Percentiles rank a stretch among this genome's conserved stretches.
phyloP scores from a whole-genome alignment of 2,329 filamentous ascomycete species.

The Fusarium euwallaceae region DNA sequence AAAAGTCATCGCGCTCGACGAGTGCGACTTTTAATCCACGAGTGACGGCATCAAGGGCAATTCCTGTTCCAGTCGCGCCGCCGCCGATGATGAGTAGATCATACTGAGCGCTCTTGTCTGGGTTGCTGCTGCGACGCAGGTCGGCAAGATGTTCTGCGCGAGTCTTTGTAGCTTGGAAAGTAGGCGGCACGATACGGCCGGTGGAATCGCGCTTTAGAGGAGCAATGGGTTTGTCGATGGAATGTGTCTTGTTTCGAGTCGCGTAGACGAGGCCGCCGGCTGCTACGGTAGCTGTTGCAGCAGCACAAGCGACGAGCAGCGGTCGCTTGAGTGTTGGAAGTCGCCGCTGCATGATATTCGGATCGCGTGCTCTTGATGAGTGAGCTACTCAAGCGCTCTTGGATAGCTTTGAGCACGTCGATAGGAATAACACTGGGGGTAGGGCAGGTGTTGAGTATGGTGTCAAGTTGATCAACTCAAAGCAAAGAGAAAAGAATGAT shows the following conservation, averaged over 20 bases:
- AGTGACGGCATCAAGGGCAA: conserved; percentile 84
- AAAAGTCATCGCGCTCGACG: conserved; percentile 87
- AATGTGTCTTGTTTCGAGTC: conserved; percentile 47
- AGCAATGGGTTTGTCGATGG: conserved; percentile 51
- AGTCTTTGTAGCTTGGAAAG: conserved; percentile 52
- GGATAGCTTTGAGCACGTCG: not conserved
- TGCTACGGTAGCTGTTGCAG: conserved; percentile 44
- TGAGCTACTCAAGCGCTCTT: not conserved
- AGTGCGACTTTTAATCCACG: conserved; percentile 83
- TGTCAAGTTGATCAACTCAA: not conserved
- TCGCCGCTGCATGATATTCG: conserved; percentile 50
- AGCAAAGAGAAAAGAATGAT: not conserved
- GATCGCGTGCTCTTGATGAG: not conserved
- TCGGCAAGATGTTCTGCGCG: conserved; percentile 57
- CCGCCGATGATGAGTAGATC: conserved; percentile 84
- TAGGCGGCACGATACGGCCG: conserved; percentile 55
- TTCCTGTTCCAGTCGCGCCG: conserved; percentile 83
- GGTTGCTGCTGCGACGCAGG: conserved; percentile 50
- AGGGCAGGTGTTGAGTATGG: not conserved
- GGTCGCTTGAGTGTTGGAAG: conserved; percentile 53
- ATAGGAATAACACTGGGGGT: not conserved
- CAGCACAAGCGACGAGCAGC: conserved; percentile 49
- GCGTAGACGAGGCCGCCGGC: conserved; percentile 51
- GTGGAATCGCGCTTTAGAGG: conserved; percentile 52
- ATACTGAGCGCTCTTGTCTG: conserved; percentile 69